Evolutionary conservation across 805 yeast species (phyloP), one percentile per base, ranked within the genome.

Genomic region (Candida michaelii): DNA sequence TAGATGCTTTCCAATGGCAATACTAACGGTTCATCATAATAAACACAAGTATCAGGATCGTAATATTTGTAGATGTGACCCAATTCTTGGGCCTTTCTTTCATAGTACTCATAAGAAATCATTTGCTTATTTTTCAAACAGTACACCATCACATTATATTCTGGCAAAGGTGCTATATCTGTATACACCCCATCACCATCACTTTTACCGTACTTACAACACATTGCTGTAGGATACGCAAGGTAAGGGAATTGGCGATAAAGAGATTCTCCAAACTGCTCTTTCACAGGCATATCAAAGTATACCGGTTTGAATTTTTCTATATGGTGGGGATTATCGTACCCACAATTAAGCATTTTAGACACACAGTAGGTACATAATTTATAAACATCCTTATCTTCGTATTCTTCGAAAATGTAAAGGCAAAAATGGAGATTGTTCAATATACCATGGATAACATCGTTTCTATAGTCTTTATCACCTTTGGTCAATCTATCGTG

Each of bases 381-480:
- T 11, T 5, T 16, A 21, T 12, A 32, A 6, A 16, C 16, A 17
- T 32, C 36, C 11, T 32, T 15, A 14, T 32, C 23, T 16, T 32
- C 5, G 12, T 16, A 32, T 11, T 32, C 6, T 3, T 32, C 36
- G 15, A 32, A 32, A 15, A 32, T 8, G 11, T 32, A 32, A 8
- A 11, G 4, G 36, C 36, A 32, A 14, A 32, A 32, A 16, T 32
- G 36, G 7, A 11, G 15, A 16, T 32, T 32, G 10, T 16, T 12
- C 10, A 32, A 18, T 12, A 32, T 32, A 4, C 36, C 36, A 16
- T 32, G 36, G 24, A 32, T 32, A 6, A 32, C 15, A 32, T 32
- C 36, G 12, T 32, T 32, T 21, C 25, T 14, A 11, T 32, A 32
- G 24, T 32, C 25, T 17, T 14, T 21, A 16, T 32, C 36, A 14